These are phyloP conservation scores for Aristolochia californica DNA, from an alignment of 164 flowering plant genomes.

Conservation along the genomic window DNA sequence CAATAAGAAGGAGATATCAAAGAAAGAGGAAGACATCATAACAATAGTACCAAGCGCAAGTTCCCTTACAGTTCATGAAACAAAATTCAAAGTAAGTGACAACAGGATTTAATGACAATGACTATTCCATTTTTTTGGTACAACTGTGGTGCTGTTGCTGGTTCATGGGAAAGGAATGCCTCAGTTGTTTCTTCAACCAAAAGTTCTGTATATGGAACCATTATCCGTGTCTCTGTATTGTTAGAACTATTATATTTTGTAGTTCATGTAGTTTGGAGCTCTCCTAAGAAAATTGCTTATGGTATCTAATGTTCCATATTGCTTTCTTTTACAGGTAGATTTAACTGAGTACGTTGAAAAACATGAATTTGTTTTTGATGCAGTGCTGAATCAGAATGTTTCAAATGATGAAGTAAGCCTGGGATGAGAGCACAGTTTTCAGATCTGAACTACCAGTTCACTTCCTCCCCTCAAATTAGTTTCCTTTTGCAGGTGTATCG, in stretches of 20 bases:
- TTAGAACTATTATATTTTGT: too few relatives aligned
- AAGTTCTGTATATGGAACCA: too few relatives aligned
- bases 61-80: conserved; percentile 76
- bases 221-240: too few relatives aligned
- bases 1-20: conserved; percentile 63
- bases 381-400: conserved; percentile 75
- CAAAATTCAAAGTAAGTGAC: conserved; percentile 67
- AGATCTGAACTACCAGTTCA: too few relatives aligned
- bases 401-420: conserved; percentile 81
- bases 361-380: conserved; percentile 92
- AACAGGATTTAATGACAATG: not conserved
- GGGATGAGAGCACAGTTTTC: too few relatives aligned
- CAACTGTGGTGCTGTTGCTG: too few relatives aligned
- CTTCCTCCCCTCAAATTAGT: not conserved
- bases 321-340: conserved; percentile 59
- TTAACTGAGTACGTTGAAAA: conserved; percentile 83
- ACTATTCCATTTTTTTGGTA: too few relatives aligned
- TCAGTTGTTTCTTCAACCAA: too few relatives aligned
- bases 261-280: not conserved
- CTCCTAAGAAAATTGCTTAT: not conserved
- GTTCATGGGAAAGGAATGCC: too few relatives aligned
- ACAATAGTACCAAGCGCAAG: conserved; percentile 44
- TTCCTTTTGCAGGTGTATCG: conserved; percentile 50
- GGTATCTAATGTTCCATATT: not conserved
- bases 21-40: conserved; percentile 77